phyloP scores from a whole-genome alignment of 176 grass and related monocot genomes.

The Oryza nivara region DNA sequence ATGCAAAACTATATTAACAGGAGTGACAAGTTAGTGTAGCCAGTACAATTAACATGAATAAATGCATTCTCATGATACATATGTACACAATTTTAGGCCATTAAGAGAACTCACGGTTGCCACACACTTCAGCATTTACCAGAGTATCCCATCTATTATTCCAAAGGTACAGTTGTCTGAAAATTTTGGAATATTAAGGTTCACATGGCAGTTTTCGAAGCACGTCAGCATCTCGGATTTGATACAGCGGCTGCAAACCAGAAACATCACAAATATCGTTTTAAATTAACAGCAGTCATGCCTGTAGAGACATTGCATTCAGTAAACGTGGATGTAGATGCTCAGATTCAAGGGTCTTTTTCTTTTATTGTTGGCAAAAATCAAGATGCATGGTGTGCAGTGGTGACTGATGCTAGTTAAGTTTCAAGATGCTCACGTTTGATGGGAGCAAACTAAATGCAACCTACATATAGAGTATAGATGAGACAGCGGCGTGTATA shows the following conservation, averaged over 20 bases:
- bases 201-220: conserved; percentile 7
- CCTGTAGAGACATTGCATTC: too few relatives aligned
- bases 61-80: conserved; percentile 23
- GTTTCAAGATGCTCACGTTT: too few relatives aligned
- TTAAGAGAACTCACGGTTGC: not conserved
- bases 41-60: not conserved
- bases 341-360: too few relatives aligned
- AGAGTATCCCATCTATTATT: not conserved
- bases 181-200: not conserved
- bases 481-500: too few relatives aligned
- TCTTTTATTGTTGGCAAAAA: too few relatives aligned
- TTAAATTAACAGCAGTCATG: not conserved
- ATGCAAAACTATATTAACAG: conserved; percentile 12
- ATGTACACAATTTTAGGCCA: conserved; percentile 23
- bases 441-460: too few relatives aligned
- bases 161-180: conserved; percentile 1
- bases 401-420: too few relatives aligned
- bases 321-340: too few relatives aligned
- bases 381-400: too few relatives aligned
- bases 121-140: conserved; percentile 27
- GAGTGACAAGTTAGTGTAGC: not conserved
- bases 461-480: too few relatives aligned
- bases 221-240: not conserved
- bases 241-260: conserved; percentile 13
- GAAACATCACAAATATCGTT: not conserved